A percentile compares a stretch with the other conserved stretches of the same genome.
These are phyloP conservation scores for Colletotrichum brevisporum DNA, from an alignment of 2,329 filamentous ascomycete genomes.

Conservation along the genomic window DNA sequence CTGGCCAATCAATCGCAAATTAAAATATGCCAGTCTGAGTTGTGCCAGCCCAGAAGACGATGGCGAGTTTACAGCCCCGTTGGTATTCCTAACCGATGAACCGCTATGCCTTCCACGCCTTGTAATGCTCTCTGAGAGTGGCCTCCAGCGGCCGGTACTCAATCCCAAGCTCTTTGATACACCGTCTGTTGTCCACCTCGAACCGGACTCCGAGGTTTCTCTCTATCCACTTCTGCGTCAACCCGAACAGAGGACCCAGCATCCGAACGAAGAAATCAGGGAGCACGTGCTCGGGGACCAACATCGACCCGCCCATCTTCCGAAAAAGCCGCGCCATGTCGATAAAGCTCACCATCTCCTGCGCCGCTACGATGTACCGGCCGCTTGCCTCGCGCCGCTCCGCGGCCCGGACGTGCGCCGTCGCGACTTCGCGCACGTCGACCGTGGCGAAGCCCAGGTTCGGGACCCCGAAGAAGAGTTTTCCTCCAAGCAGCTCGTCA, in stretches of 20 bases:
- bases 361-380: slow-evolving; percentile 3
- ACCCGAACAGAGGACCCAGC: neutral
- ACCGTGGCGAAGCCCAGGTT: slow-evolving; percentile 43
- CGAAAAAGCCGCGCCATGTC: neutral
- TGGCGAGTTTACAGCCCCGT: no score
- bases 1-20: no score
- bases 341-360: neutral
- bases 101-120: neutral
- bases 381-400: slow-evolving; percentile 28
- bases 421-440: slow-evolving; percentile 42
- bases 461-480: slow-evolving; percentile 44
- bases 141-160: neutral
- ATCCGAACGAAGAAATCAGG: slow-evolving; percentile 1
- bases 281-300: neutral
- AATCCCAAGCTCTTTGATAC: neutral
- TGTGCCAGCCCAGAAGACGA: no score
- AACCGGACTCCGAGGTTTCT: slow-evolving; percentile 1
- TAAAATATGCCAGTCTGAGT: no score
- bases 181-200: neutral
- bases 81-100: neutral
- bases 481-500: slow-evolving; percentile 44
- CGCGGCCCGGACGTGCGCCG: slow-evolving; percentile 37
- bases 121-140: neutral
- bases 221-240: neutral
- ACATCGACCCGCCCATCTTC: neutral